Conservation (phyloP, 2,329 filamentous ascomycete genomes). For the Aspergillus glaucus region DNA sequence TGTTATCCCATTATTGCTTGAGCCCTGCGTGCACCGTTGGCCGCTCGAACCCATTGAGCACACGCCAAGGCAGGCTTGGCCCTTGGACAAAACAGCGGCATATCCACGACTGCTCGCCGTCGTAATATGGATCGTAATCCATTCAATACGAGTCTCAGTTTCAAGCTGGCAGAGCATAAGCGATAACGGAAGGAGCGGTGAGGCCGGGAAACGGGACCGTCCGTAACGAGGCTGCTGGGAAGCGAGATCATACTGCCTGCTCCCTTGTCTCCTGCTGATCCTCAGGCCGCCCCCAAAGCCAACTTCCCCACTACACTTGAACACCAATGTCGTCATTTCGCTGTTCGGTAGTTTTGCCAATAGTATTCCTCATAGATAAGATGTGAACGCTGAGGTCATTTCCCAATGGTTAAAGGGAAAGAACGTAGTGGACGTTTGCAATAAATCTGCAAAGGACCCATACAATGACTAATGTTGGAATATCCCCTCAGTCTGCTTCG, state of each 20-base stretch:
- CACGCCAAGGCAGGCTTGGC: neutral
- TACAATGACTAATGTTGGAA: neutral
- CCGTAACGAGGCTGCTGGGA: slow-evolving; percentile 1
- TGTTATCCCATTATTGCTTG: neutral
- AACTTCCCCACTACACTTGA: neutral
- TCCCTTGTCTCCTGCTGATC: slow-evolving; percentile 1
- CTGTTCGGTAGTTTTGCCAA: neutral
- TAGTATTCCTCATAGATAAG: neutral
- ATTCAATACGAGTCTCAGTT: slow-evolving; percentile 1
- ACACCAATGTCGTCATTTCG: neutral
- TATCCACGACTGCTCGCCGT: neutral
- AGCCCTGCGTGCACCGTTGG: neutral
- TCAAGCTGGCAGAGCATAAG: slow-evolving; percentile 2
- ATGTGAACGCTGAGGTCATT: neutral
- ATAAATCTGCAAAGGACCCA: neutral
- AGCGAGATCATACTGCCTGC: slow-evolving; percentile 1
- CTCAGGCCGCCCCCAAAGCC: neutral
- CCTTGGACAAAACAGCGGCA: neutral
- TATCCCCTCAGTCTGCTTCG: neutral
- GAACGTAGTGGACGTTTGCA: neutral
- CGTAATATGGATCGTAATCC: neutral
- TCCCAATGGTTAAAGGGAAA: neutral
- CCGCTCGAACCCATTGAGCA: neutral
- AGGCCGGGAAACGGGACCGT: slow-evolving; percentile 1
- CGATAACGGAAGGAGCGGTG: slow-evolving; percentile 15